A percentile compares a stretch with the other conserved stretches of the same genome.
Conservation (phyloP, 169 alveolate species). For the Eimeria acervulina region DNA sequence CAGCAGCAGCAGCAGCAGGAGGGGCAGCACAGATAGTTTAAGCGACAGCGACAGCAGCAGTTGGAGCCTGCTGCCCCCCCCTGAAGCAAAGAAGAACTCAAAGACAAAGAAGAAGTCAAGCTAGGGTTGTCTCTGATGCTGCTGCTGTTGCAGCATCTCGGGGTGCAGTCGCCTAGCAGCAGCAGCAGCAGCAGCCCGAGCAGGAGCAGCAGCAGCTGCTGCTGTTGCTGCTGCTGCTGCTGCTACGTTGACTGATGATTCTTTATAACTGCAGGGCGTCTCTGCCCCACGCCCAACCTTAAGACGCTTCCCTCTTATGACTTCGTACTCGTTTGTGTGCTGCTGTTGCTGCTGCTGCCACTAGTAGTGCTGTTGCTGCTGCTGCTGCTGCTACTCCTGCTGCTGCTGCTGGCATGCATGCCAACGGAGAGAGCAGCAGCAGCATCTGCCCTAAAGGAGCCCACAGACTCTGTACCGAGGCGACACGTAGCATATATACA, state of each 20-base stretch:
- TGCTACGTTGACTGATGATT: too few relatives aligned
- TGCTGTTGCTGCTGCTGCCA: too few relatives aligned
- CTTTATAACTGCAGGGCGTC: too few relatives aligned
- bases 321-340: too few relatives aligned
- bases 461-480: too few relatives aligned
- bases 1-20: slow-evolving; percentile 23
- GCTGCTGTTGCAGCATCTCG: too few relatives aligned
- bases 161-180: too few relatives aligned
- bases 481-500: background rate
- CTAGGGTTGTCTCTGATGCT: background rate
- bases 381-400: background rate
- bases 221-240: background rate
- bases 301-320: too few relatives aligned
- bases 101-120: background rate
- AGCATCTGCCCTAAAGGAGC: background rate
- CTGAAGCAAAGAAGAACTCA: background rate
- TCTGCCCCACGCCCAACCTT: too few relatives aligned
- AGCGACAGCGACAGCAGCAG: background rate
- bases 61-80: background rate
- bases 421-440: background rate
- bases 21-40: background rate
- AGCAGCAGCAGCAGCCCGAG: too few relatives aligned
- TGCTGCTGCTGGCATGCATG: background rate
- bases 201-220: background rate
- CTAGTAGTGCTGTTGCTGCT: background rate